Base-by-base conservation (phyloP, 2,329 filamentous ascomycete genomes). In the Trichophaea hybrida region DNA sequence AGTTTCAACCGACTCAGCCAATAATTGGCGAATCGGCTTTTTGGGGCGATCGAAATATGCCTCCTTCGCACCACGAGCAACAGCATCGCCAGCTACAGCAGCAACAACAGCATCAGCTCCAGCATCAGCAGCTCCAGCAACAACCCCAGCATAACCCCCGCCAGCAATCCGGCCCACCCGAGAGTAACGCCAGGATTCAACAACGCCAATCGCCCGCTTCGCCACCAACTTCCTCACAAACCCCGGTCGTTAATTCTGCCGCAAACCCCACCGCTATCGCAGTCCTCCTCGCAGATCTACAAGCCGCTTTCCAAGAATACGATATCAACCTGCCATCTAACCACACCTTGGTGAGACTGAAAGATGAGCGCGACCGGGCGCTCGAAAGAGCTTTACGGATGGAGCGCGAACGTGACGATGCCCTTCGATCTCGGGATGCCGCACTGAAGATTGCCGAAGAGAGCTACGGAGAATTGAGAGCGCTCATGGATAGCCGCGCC, bases 311-410 rank as follows among this genome's bases (percentile, higher is more conserved):
- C 33, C 50, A 53, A 33, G 50, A 53, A 37, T 53, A 53, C 50
- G 50, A 53, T 13, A 53, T 53, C 31, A 53, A 32, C 50, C 50
- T 53, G 8, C 50, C 50, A 8, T 53, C 50, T 12, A 53, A 53
- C 24, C 50, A 53, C 32, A 37, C 50, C 34, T 17, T 55, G 34
- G n/a, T 43, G n/a, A 13, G 38, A 17, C 15, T 55, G 17, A 55
- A 55, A 55, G 53, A 55, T 10, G 53, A 55, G 53, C 53, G 53
- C 15, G 53, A 55, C 53, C 40, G 32, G 12, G 55, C 55, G n/a
- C 31, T 57, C 10, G 43, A 48, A 15, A 40, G 55, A 10, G 37
- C 37, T 13, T 12, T 43, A 13, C 24, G 24, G 12, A 24, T 57
- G n/a, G 55, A 57, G 33, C 17, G 44, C 10, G 55, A 57, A 34